Evolutionary conservation across 140 eudicot genomes (phyloP).

Genomic region (Oenanthe javanica): DNA sequence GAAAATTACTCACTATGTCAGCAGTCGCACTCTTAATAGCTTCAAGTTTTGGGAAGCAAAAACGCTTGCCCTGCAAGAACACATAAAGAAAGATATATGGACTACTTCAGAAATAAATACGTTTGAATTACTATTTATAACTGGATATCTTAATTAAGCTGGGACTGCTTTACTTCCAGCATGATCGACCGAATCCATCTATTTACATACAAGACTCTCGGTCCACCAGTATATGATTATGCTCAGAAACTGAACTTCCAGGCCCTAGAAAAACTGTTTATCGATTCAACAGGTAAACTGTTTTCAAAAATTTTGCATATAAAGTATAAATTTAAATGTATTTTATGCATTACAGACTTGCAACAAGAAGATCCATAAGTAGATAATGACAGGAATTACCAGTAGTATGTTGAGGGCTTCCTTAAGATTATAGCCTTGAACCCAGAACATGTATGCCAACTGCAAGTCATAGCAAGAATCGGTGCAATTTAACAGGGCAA

Average conservation of each 20-base stretch:
- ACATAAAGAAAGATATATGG: constrained; percentile 7
- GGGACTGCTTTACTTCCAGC: background rate
- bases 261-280: background rate
- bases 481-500: constrained; percentile 3
- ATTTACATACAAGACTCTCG: background rate
- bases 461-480: constrained; percentile 28
- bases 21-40: constrained; percentile 95
- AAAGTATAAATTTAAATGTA: background rate
- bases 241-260: background rate
- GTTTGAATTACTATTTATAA: background rate
- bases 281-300: background rate
- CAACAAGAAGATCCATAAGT: background rate
- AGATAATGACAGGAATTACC: constrained; percentile 35
- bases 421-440: constrained; percentile 70
- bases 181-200: background rate
- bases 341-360: background rate
- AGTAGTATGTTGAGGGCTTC: constrained; percentile 60
- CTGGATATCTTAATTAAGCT: background rate
- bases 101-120: constrained; percentile 12
- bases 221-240: background rate
- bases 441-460: constrained; percentile 98
- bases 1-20: constrained; percentile 69
- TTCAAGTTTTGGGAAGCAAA: constrained; percentile 82
- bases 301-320: constrained; percentile 3
- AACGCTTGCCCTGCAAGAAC: constrained; percentile 63